Base-by-base conservation (phyloP, 2,329 filamentous ascomycete genomes). In the Tolypocladium capitatum region DNA sequence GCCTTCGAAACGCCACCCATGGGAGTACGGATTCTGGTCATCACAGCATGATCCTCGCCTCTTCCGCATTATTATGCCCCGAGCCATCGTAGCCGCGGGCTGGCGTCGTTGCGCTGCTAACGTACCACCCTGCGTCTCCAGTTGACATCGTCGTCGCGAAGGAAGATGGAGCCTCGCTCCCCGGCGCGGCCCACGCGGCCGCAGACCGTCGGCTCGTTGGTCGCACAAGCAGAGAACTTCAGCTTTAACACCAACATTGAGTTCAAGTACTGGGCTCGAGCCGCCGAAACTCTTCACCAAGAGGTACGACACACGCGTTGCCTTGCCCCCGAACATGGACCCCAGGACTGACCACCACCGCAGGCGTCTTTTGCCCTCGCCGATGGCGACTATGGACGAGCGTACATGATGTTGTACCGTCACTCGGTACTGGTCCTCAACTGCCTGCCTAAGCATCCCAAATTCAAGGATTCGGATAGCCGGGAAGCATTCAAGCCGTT, bases 361-460 rank as follows among this genome's bases (percentile, higher is more conserved):
- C 38, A 96, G 86, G 90, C 88, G 20, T 75, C 80, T 46, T 87
- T 91, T 56, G 95, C 95, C 61, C 76, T 92, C 58, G 76, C 78
- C 38, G 91, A 97, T 65, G 83, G 84, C 58, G 90, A 96, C 65
- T 80, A 88, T 53, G 80, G 89, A 57, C 84, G 92, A 60, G 86
- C 91, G 5, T 98, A 94, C 64, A 76, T 96, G 47, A 80, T 97
- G 50, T 78, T 94, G n/a, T 87, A 92, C 62, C 82, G 92, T 56
- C 89, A 94, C 67, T 88, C 88, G 10, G 76, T 83, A 46, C 80
- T 98, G n/a, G 78, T 95, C 24, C 70, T 95, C 28, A 78, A 87
- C 7, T 76, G 84, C 47, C 72, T 98, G 9, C 74, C 78, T 0
- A 75, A 70, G 1, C 92, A 97, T 57, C 89, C 91, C 1, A 80